Percentiles rank a stretch among this genome's conserved stretches.
phyloP scores from a whole-genome alignment of 2,329 filamentous ascomycete genomes.

The Chaetomium globosum region DNA sequence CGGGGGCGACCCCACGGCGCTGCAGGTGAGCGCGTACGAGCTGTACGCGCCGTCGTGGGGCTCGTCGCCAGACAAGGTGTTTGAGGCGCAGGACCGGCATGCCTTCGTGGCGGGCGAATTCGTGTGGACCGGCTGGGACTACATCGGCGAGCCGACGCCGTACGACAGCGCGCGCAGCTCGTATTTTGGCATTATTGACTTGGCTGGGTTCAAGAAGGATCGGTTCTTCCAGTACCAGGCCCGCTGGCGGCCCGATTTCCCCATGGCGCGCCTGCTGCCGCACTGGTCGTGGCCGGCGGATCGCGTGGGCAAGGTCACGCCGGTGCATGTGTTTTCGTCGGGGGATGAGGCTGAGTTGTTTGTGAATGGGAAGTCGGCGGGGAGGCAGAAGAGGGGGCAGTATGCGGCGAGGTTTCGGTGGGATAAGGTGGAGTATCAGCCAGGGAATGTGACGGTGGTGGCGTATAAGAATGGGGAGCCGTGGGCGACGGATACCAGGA shows the following conservation, averaged over 20 bases:
- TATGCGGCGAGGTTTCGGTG: slow-evolving; percentile 55
- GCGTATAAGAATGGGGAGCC: slow-evolving; percentile 51
- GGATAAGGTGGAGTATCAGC: slow-evolving; percentile 53
- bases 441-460: slow-evolving; percentile 52
- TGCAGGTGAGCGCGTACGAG: slow-evolving; percentile 51
- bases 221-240: slow-evolving; percentile 59
- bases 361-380: slow-evolving; percentile 53
- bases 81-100: slow-evolving; percentile 50
- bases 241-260: slow-evolving; percentile 53
- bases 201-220: slow-evolving; percentile 61
- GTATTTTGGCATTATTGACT: slow-evolving; percentile 60
- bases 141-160: slow-evolving; percentile 43
- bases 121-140: slow-evolving; percentile 41
- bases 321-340: slow-evolving; percentile 57
- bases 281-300: slow-evolving; percentile 60
- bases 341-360: slow-evolving; percentile 59
- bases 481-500: slow-evolving; percentile 50
- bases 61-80: slow-evolving; percentile 57
- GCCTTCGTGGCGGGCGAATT: slow-evolving; percentile 55
- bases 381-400: slow-evolving; percentile 43
- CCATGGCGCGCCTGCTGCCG: slow-evolving; percentile 56
- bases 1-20: slow-evolving; percentile 40
- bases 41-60: slow-evolving; percentile 53
- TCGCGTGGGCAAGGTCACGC: slow-evolving; percentile 51
- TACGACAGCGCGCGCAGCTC: slow-evolving; percentile 55